These are phyloP conservation scores for Penicillium nordicum DNA, from an alignment of 2,329 filamentous ascomycete genomes.

Conservation along the genomic window DNA sequence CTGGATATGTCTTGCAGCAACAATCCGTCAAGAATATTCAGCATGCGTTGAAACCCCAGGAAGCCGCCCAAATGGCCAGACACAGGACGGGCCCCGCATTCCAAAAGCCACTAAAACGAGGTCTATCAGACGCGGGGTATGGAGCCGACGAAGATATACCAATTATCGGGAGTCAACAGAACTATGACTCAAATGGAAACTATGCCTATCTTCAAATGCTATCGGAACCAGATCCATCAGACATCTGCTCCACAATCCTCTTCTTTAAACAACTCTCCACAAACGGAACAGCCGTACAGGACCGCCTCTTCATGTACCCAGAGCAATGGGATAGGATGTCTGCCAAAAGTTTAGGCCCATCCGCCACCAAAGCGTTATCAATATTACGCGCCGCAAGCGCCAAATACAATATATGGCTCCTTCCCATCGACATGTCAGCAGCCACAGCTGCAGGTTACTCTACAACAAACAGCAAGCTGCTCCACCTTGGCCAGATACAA, in stretches of 20 bases:
- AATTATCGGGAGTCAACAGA: slow-evolving; percentile 4
- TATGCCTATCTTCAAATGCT: slow-evolving; percentile 47
- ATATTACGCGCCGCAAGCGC: slow-evolving; percentile 40
- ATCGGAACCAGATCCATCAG: slow-evolving; percentile 40
- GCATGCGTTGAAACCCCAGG: slow-evolving; percentile 56
- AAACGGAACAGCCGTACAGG: slow-evolving; percentile 35
- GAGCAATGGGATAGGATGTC: slow-evolving; percentile 42
- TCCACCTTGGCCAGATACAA: slow-evolving; percentile 38
- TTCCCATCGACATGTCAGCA: slow-evolving; percentile 41
- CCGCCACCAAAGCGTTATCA: slow-evolving; percentile 34
- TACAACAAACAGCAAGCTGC: slow-evolving; percentile 36
- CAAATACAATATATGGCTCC: slow-evolving; percentile 40
- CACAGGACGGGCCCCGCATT: slow-evolving; percentile 21
- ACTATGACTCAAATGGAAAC: slow-evolving; percentile 21
- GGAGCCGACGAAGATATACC: slow-evolving; percentile 16
- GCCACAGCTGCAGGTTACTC: slow-evolving; percentile 33
- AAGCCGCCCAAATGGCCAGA: slow-evolving; percentile 11
- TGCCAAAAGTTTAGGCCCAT: slow-evolving; percentile 21
- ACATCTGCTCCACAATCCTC: slow-evolving; percentile 46
- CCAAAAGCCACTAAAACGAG: slow-evolving; percentile 20
- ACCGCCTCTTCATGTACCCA: slow-evolving; percentile 48
- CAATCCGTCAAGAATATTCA: slow-evolving; percentile 76
- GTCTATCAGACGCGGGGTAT: slow-evolving; percentile 8
- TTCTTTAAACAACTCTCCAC: slow-evolving; percentile 42
- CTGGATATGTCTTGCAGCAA: slow-evolving; percentile 84